Base-by-base conservation (phyloP, 2,329 filamentous ascomycete genomes). In the Dothistroma septosporum region DNA sequence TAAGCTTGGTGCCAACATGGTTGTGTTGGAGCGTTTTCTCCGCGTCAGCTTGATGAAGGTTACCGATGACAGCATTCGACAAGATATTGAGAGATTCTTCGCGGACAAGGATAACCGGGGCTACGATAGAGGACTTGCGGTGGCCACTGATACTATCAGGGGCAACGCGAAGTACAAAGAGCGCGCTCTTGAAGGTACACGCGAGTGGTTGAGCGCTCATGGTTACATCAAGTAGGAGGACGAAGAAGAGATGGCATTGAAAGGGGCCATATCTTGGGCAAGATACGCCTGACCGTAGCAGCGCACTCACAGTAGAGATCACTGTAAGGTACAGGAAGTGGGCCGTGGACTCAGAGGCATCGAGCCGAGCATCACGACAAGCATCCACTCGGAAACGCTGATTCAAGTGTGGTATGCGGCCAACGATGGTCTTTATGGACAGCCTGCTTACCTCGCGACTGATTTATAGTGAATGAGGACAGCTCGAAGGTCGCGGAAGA, bases 21-120 rank as follows among this genome's bases (percentile, higher is more conserved):
- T 97, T 32, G 85, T 97, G 2, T 81, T 97, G 16, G 93, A 99
- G 77, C 87, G 93, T 53, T 96, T 96, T 77, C 79, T 99, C 69
- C 87, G 90, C 68, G 81, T 89, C 67, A 87, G 87, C 49, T 79
- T 99, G 67, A 85, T 85, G 70, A 89, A 90, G 72, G 97, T 95
- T 74, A 85, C 90, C 2, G 87, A 91, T 68, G 77, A 80, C 14
- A 82, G 83, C 64, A 82, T 85, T 16, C 83, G 91, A 64, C 81
- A 86, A 65, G 91, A 97, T 57, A 94, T 99, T 69, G 82, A 87
- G 54, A 75, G 78, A 2, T 99, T 99, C 82, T 99, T 97, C 80
- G 82, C 84, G 69, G 83, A 84, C 70, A 96, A 93, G 80, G 90
- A 97, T 72, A 93, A 89, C 19, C 86, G 86, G 70, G 89, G 87